Evolutionary conservation across 805 yeast genomes (phyloP), one percentile per base, ranked within the genome.

Genomic region (Candida anglica): DNA sequence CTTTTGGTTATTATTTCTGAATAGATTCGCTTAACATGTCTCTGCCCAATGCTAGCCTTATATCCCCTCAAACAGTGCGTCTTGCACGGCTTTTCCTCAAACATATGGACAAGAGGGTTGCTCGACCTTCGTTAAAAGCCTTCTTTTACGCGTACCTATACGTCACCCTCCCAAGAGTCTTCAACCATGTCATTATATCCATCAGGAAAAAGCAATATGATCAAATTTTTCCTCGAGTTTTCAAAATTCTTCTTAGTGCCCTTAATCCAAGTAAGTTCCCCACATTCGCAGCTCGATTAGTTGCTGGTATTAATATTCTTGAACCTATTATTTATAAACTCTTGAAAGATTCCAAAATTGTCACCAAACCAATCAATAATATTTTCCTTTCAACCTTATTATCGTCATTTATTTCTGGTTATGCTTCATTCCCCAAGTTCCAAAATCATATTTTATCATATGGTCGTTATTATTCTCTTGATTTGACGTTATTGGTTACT

Each of bases 251-350:
- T 18, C 20, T 34, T 14, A 47, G 41, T 15, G 67, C 63, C 5
- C 39, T 55, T 15, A 59, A 56, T 33, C 53, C 54, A 6, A 40
- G 37, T 21, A 60, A 57, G 37, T 60, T 63, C 46, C 69, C 69
- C 9, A 43, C 50, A 36, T 56, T 63, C 35, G 54, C 63, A 13
- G 65, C 59, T 19, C 45, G 41, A 21, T 39, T 63, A 34, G 47
- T 61, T 26, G 64, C 56, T 19, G 48, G 53, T 0, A 58, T 60
- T 39, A 60, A 60, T 32, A 27, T 53, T 2, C 40, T 60, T 16
- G 65, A 60, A 17, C 56, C 63, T 3, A 17, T 47, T 3, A 28
- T 54, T n/a, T 44, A 42, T 20, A 13, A 22, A 18, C 17, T 40
- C 7, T 26, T 34, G 7, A 42, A 37, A 32, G 19, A 15, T 13